Evolutionary conservation across 2,329 filamentous ascomycete species (phyloP).

Genomic region (Akanthomyces muscarius): DNA sequence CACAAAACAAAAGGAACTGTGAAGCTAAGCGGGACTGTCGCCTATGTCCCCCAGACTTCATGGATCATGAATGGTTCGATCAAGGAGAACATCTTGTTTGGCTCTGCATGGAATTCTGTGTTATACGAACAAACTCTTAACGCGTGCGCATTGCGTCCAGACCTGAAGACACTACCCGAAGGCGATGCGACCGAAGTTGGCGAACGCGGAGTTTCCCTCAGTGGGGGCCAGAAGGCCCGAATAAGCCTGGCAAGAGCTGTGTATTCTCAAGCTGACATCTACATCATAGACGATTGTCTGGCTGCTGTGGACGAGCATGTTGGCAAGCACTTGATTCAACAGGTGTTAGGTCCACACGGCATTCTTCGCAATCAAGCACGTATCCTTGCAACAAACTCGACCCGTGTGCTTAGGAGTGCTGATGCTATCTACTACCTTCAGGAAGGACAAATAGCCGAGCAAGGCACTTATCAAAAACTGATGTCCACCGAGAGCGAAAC

Average conservation of each 20-base stretch:
- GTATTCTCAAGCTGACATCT: slow-evolving; percentile 84
- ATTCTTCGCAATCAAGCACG: slow-evolving; percentile 75
- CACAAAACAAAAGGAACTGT: slow-evolving; percentile 81
- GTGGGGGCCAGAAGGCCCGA: slow-evolving; percentile 84
- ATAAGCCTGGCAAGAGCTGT: slow-evolving; percentile 82
- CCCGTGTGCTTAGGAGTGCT: slow-evolving; percentile 76
- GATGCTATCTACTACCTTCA: slow-evolving; percentile 77
- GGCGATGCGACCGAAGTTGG: slow-evolving; percentile 89
- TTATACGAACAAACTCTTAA: slow-evolving; percentile 86
- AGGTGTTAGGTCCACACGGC: slow-evolving; percentile 75
- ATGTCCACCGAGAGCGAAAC: slow-evolving; percentile 88
- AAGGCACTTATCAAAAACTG: slow-evolving; percentile 78
- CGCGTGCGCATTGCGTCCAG: slow-evolving; percentile 77
- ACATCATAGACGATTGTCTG: slow-evolving; percentile 80
- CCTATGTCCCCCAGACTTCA: slow-evolving; percentile 82
- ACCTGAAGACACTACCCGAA: slow-evolving; percentile 80
- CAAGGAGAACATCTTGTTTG: slow-evolving; percentile 87
- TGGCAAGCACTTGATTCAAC: slow-evolving; percentile 81
- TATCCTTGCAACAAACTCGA: slow-evolving; percentile 84
- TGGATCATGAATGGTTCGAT: slow-evolving; percentile 96
- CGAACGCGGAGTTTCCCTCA: slow-evolving; percentile 85
- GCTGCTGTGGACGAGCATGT: slow-evolving; percentile 92
- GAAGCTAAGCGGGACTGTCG: slow-evolving; percentile 67
- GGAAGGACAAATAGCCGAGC: slow-evolving; percentile 73
- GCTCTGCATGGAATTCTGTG: slow-evolving; percentile 78